Evolutionary conservation across 495 filamentous ascomycete species (phyloP), one percentile per base, ranked within the genome.

Genomic region (Viridothelium virens): DNA sequence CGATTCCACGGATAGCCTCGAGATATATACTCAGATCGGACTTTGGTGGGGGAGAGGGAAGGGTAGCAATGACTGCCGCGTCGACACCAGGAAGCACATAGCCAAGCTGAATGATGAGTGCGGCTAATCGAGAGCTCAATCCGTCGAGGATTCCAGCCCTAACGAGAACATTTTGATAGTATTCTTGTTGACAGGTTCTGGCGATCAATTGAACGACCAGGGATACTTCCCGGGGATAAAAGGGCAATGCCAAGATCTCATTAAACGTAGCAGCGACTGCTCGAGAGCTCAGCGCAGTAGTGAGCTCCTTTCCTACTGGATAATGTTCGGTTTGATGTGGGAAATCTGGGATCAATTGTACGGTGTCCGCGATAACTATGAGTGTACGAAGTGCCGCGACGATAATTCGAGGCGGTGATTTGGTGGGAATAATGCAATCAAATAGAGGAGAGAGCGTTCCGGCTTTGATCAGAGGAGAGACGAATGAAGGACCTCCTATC

Each of bases 1-100:
- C 85, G 53, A 97, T 92, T 48, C 85, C 82, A 11, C 86, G 84
- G 56, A 95, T 85, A 1, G 92, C 90, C 66, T 91, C 88, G n/a
- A 98, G 76, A 56, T 95, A 83, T 37, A 85, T 81, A 6, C 86
- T 81, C 53, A 96, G 76, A 39, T 84, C 81, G n/a, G 82, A 81
- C 10, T 79, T 78, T 37, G 76, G 76, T 1, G 86, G 83, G 6
- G 90, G 84, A 48, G 87, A 82, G 10, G 77, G 75, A 36, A 82
- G 84, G 64, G 82, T 81, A 62, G 77, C 75, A 34, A 77, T 75
- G 56, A 73, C 70, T 18, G 71, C 25, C 71, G 72, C 18, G 80
- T 84, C 79, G 0, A 77, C 75, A 38, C 76, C 82, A 6, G 87
- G 86, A 16, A 88, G 70, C 39, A 87, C 83, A 67, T 87, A 85